These are phyloP conservation scores for Cyberlindnera japonica DNA, from an alignment of 805 yeast genomes.

Conservation along the genomic window DNA sequence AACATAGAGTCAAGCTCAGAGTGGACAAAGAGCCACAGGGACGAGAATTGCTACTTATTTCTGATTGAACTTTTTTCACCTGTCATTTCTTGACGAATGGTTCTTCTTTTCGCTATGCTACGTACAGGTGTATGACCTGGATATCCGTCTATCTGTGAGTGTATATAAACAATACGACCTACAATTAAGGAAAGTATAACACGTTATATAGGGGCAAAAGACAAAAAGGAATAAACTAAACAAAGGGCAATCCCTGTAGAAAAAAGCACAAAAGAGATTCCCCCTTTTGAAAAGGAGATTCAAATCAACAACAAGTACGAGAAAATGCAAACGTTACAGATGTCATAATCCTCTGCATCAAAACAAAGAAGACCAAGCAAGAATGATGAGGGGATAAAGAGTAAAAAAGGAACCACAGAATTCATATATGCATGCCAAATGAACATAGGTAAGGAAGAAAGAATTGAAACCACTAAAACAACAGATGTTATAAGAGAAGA, in stretches of 20 bases:
- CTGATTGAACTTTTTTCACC: conserved; percentile 15
- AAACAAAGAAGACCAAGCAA: neutral
- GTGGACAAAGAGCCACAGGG: conserved; percentile 43
- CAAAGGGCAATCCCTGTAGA: too few relatives aligned
- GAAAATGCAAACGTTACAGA: neutral
- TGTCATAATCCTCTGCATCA: neutral
- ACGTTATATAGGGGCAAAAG: too few relatives aligned
- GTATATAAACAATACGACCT: neutral
- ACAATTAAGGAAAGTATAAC: too few relatives aligned
- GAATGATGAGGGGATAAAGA: too few relatives aligned
- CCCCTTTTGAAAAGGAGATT: too few relatives aligned
- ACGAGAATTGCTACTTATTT: conserved; percentile 62
- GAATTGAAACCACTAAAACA: neutral
- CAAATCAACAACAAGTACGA: too few relatives aligned
- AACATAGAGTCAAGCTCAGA: conserved; percentile 93
- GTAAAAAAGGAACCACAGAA: neutral
- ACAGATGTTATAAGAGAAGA: neutral
- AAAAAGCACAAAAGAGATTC: too few relatives aligned
- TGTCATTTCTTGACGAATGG: neutral
- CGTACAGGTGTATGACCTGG: conserved; percentile 23
- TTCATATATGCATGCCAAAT: conserved; percentile 7
- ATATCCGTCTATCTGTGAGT: conserved; percentile 7
- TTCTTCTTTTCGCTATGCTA: neutral
- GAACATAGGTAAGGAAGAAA: neutral
- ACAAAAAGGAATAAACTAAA: too few relatives aligned